These are phyloP conservation scores for Neurospora africana DNA, from an alignment of 495 filamentous ascomycete genomes.

Conservation along the genomic window DNA sequence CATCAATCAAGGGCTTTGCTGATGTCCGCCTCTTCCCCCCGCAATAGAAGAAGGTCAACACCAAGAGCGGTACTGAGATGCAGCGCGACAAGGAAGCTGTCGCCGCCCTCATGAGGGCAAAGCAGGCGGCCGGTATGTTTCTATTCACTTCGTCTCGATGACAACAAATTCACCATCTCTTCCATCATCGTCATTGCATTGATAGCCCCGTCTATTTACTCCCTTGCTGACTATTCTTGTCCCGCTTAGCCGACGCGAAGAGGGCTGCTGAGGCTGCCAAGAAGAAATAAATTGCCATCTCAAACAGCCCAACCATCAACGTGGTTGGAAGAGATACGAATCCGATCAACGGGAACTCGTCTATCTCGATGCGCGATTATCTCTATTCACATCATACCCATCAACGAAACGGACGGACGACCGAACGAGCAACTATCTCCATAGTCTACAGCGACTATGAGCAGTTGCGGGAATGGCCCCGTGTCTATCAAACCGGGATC, in stretches of 20 bases:
- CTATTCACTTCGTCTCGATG: neutral
- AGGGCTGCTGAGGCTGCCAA: constrained; percentile 26
- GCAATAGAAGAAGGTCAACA: constrained; percentile 49
- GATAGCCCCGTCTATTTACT: neutral
- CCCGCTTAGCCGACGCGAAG: constrained; percentile 39
- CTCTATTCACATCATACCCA: neutral
- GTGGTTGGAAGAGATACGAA: neutral
- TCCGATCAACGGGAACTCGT: neutral
- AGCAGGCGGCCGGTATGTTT: constrained; percentile 69
- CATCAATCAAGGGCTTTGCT: constrained; percentile 4
- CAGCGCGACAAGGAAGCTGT: constrained; percentile 62
- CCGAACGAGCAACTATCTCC: neutral
- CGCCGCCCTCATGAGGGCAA: constrained; percentile 79
- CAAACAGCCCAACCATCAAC: constrained; percentile 2
- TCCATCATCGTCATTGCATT: neutral
- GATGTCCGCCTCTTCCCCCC: constrained; percentile 13
- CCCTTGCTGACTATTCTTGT: neutral
- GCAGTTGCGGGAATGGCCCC: neutral
- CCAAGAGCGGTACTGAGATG: constrained; percentile 58
- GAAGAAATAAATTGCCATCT: constrained; percentile 23
- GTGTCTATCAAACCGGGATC: neutral
- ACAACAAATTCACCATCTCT: neutral
- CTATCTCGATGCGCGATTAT: neutral
- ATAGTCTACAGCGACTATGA: neutral
- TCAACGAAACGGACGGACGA: neutral